Base-by-base conservation (phyloP, 495 filamentous ascomycete genomes). In the Xylaria grammica region DNA sequence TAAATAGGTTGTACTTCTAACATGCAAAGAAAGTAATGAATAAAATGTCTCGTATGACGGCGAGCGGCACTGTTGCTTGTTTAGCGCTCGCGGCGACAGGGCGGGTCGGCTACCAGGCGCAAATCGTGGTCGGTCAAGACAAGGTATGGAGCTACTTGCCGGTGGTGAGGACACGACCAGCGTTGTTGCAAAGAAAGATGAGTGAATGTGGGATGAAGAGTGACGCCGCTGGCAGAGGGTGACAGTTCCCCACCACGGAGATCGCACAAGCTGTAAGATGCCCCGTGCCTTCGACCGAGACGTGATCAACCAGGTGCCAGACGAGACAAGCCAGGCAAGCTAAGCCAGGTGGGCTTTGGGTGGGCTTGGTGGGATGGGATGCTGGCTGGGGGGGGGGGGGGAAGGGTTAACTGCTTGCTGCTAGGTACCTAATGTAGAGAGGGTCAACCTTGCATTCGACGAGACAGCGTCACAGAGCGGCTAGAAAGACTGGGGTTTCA, bases 31-130 rank as follows among this genome's bases (percentile, higher is more conserved):
- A 60, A 46, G 61, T 71, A 74, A 74, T 65, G 73, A 80, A 76
- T 74, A 78, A 78, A 78, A 78, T 79, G 74, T 80, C 77, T 79
- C 77, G 79, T 81, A 78, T 76, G 71, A 77, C 73, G 63, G 70
- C 73, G 56, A 71, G 63, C 60, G 59, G 68, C 72, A 69, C 67
- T 68, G 65, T 57, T 58, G 54, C 66, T 72, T 56, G 51, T 62
- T 69, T 71, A 72, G 72, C 72, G 72, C 72, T 72, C 69, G 60
- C 63, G 50, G 60, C 65, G 69, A 67, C 67, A n/a, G 69, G 65
- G 67, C 69, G 64, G 69, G 72, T 69, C 63, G 63, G 62, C 54
- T 58, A 50, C 57, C 65, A 68, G 70, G 63, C 62, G 65, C 70
- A 72, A 68, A 72, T 72, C 62, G 63, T 46, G 68, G 65, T 70